phyloP scores from a whole-genome alignment of 164 flowering plant genomes.

The Macadamia tetraphylla region DNA sequence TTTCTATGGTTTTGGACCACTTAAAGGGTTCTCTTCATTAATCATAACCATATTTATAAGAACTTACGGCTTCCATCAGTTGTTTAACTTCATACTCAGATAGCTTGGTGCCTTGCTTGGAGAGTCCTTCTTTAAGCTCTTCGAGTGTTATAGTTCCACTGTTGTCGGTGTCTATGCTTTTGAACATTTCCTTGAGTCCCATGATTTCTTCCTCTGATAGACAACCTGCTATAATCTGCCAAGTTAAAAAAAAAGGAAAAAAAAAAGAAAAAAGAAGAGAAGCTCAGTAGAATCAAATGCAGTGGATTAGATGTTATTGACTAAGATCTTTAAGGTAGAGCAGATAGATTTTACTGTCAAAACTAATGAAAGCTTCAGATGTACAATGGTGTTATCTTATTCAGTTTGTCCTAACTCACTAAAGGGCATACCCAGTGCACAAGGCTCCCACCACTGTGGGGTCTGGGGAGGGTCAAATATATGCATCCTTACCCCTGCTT shows the following conservation, averaged over 20 bases:
- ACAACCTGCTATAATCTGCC: slow-evolving; percentile 65
- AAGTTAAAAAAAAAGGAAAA: neutral
- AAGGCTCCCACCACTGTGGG: no score
- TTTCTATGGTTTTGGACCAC: neutral
- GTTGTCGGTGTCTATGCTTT: slow-evolving; percentile 57
- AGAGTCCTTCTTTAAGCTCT: slow-evolving; percentile 59
- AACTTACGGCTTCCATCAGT: slow-evolving; percentile 66
- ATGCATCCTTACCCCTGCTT: no score
- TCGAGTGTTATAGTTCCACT: slow-evolving; percentile 71
- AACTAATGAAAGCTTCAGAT: no score
- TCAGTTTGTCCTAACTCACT: no score
- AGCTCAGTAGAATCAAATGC: neutral
- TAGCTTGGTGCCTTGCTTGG: slow-evolving; percentile 62
- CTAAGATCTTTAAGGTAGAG: neutral
- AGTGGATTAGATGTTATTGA: neutral
- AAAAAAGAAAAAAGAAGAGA: neutral
- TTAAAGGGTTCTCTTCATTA: neutral
- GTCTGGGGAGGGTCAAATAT: no score
- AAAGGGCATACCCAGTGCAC: no score
- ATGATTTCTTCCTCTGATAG: slow-evolving; percentile 73
- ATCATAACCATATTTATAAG: neutral
- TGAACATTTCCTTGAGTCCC: slow-evolving; percentile 74
- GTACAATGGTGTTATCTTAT: no score
- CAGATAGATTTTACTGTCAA: neutral
- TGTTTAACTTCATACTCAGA: slow-evolving; percentile 60